These are phyloP conservation scores for Dryas drummondii DNA, from an alignment of 306 rosid genomes.

Conservation along the genomic window DNA sequence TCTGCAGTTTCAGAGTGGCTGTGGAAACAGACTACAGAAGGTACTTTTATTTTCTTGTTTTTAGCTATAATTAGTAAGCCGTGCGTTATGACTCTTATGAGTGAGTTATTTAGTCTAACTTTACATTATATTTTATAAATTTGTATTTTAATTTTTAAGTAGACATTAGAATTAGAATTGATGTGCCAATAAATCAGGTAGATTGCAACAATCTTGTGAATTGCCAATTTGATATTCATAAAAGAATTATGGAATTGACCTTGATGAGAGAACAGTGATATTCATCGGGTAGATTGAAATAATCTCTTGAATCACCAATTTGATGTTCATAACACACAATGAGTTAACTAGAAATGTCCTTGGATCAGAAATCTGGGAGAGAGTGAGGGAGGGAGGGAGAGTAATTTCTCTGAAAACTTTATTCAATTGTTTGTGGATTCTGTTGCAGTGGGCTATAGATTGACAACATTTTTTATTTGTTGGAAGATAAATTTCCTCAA, in stretches of 20 bases:
- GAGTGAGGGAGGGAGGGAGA: too few relatives aligned
- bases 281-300: neutral
- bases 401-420: neutral
- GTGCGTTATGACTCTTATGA: neutral
- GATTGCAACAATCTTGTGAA: neutral
- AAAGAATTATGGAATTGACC: too few relatives aligned
- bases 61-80: neutral
- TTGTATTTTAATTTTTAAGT: neutral
- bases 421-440: neutral
- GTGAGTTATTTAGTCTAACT: neutral
- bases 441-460: neutral
- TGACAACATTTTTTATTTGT: constrained; percentile 27
- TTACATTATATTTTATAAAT: neutral
- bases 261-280: too few relatives aligned
- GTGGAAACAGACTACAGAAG: constrained; percentile 83
- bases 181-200: neutral
- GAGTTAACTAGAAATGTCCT: neutral
- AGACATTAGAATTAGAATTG: neutral
- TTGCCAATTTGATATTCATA: neutral
- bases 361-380: neutral
- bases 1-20: constrained; percentile 95
- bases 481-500: constrained; percentile 78
- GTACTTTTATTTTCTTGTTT: constrained; percentile 30
- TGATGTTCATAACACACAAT: neutral
- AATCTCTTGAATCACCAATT: neutral